Evolutionary conservation across 164 flowering plant species (phyloP), one percentile per base, ranked within the genome.

Genomic region (Brasenia schreberi): DNA sequence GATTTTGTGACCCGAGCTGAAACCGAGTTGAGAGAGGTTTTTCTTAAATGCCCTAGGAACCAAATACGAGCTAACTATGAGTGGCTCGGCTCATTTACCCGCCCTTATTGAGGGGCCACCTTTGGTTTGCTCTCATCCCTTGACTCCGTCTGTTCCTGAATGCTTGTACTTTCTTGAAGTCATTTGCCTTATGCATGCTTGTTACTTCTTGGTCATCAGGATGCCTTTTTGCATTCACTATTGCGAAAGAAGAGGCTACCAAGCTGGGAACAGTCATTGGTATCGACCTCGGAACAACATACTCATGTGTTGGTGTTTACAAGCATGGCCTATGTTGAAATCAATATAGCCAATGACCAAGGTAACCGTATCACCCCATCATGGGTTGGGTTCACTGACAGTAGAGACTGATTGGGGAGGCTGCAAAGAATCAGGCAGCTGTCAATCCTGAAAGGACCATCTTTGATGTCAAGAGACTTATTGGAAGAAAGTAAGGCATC

Each of bases 241-340:
- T 67, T 64, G 83, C 84, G 0, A 76, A 74, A 67, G 83, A 80
- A 71, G 83, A 77, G 67, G 74, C 78, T 2, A 45, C 68, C 56
- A 74, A 80, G 70, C 73, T 72, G 68, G 74, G 77, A 68, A 77
- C 81, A 23, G 85, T 78, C 18, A 80, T 82, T 62, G 83, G 85
- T 18, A 82, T 82, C 14, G 81, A 82, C 59, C 78, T 81, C 45
- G 84, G 84, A 14, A 81, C 84, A 12, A 81, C 85, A 3, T 82
- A 80, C 66, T 80, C 85, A 10, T 81, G 85, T 76, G 85, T 80
- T 43, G 85, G 81, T 66, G 85, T 81, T 65, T 81, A 76, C 69
- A 77, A 67, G 17, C 76, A 77, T 61, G 81, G 81, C 4, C 4
- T 81, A 76, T 68, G 78, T 81, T 63, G 81, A 81, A 62, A 81